A percentile compares a stretch with the other conserved stretches of the same genome.
phyloP scores from a whole-genome alignment of 306 rosid species.

The Urtica urens region DNA sequence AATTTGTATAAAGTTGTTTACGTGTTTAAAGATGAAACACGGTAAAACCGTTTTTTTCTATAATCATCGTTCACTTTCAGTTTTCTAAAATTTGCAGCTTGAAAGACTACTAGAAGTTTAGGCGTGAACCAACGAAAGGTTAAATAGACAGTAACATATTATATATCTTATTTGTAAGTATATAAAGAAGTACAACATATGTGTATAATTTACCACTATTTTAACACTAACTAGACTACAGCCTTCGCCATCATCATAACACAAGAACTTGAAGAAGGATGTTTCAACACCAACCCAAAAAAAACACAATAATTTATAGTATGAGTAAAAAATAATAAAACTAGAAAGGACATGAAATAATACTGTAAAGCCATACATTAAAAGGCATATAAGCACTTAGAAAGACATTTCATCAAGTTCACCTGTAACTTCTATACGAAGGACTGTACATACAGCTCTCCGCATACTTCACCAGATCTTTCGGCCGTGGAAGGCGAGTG shows the following conservation, averaged over 20 bases:
- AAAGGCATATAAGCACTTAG: neutral
- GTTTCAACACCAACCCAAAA: neutral
- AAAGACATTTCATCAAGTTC: too few species aligned
- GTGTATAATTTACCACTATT: neutral
- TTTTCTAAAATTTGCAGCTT: too few species aligned
- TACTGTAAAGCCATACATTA: neutral
- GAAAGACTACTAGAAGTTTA: too few species aligned
- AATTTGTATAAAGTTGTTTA: too few species aligned
- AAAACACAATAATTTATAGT: neutral
- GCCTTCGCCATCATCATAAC: neutral
- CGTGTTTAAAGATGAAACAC: too few species aligned
- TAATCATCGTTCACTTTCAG: too few species aligned
- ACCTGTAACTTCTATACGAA: constrained; percentile 53
- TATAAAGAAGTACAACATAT: too few species aligned
- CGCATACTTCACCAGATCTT: constrained; percentile 66
- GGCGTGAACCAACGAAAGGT: too few species aligned
- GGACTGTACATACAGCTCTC: constrained; percentile 94
- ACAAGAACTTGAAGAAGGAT: neutral
- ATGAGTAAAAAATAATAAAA: neutral
- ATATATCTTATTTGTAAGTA: too few species aligned
- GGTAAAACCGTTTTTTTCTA: too few species aligned
- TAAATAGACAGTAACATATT: too few species aligned
- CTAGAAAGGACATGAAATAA: constrained; percentile 1
- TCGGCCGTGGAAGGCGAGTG: constrained; percentile 75
- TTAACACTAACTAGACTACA: neutral